These are phyloP conservation scores for Plasmodium fragile DNA, from an alignment of 169 alveolate genomes.

Conservation along the genomic window DNA sequence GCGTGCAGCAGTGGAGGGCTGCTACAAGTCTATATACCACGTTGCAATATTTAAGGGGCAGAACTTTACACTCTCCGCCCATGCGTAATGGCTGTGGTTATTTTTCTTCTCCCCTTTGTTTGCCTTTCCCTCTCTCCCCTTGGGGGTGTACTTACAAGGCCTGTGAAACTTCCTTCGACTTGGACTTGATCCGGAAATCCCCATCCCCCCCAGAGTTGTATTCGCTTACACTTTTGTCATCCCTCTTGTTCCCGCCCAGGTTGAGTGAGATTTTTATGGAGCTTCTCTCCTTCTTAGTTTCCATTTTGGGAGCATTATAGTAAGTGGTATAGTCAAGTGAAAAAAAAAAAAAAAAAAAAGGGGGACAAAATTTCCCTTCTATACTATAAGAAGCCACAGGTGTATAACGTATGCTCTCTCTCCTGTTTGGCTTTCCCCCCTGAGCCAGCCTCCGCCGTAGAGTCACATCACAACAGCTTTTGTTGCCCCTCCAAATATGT, in stretches of 20 bases:
- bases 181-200: not conserved
- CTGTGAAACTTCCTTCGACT: constrained; percentile 19
- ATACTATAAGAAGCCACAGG: not conserved
- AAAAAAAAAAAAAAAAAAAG: not conserved
- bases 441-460: not conserved
- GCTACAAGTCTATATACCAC: not conserved
- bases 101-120: not conserved
- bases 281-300: constrained; percentile 2
- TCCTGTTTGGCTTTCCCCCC: not conserved
- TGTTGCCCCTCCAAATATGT: not conserved
- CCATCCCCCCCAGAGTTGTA: not conserved
- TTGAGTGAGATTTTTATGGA: constrained; percentile 51
- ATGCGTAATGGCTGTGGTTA: not conserved
- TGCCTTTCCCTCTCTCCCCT: not conserved
- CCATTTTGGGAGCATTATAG: not conserved
- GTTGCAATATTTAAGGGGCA: not conserved
- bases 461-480: not conserved
- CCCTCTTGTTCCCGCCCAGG: constrained; percentile 6
- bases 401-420: not conserved
- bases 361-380: not conserved
- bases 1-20: not conserved
- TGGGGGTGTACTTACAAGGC: constrained; percentile 6
- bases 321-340: not conserved
- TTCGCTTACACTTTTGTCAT: not conserved
- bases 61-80: not conserved